phyloP scores from a whole-genome alignment of 768 basidiomycete species.

The Boletus vinaceobasis region DNA sequence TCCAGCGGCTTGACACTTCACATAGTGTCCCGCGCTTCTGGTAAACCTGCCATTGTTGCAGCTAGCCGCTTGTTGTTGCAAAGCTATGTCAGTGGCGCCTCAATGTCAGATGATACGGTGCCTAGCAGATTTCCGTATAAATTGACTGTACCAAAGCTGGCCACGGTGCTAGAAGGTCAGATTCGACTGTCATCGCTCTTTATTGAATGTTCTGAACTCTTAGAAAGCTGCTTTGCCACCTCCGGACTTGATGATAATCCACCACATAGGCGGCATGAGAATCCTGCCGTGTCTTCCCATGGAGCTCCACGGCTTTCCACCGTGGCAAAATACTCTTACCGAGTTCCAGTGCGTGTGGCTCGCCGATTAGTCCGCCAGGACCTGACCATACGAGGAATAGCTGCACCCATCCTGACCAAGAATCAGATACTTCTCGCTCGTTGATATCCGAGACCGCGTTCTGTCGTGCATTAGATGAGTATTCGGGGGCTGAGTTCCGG shows the following conservation, averaged over 20 bases:
- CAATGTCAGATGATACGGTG: not conserved
- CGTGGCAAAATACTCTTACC: constrained; percentile 81
- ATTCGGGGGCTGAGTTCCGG: constrained; percentile 70
- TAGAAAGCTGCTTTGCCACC: constrained; percentile 52
- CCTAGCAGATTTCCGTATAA: constrained; percentile 20
- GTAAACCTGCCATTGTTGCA: constrained; percentile 64
- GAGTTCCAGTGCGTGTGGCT: constrained; percentile 64
- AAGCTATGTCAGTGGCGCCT: constrained; percentile 8
- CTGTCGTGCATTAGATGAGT: constrained; percentile 70
- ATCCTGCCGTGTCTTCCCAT: constrained; percentile 40
- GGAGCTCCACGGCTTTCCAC: constrained; percentile 75
- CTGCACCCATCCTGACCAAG: constrained; percentile 17
- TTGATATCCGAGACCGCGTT: constrained; percentile 56
- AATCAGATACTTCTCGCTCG: not conserved
- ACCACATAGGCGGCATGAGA: constrained; percentile 45
- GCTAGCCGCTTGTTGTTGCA: constrained; percentile 46
- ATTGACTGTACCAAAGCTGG: constrained; percentile 45
- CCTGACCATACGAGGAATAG: constrained; percentile 13
- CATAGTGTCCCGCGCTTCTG: constrained; percentile 55
- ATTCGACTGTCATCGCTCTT: not conserved
- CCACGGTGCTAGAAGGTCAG: constrained; percentile 58
- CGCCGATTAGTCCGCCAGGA: not conserved
- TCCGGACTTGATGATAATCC: constrained; percentile 77
- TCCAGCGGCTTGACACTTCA: constrained; percentile 43
- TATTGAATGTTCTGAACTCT: constrained; percentile 33